Conservation (phyloP, 2,329 filamentous ascomycete species). For the Xylariaceae sp. region DNA sequence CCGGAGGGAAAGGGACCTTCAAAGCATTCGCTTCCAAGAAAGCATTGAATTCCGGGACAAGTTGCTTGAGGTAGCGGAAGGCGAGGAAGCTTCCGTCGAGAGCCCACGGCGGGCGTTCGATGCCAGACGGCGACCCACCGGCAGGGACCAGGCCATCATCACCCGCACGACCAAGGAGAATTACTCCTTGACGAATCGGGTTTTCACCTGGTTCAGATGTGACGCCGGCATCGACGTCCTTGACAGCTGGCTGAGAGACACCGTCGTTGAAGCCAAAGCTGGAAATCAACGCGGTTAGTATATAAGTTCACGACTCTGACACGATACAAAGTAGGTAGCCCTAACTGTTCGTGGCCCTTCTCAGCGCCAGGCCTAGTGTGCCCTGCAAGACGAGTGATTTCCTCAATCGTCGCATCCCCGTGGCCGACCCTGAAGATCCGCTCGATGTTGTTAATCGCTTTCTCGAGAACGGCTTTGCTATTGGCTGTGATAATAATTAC, state of each 20-base stretch:
- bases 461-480: conserved; percentile 25
- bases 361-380: conserved; percentile 34
- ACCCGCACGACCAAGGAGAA: conserved; percentile 37
- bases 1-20: neutral
- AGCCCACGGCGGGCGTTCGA: conserved; percentile 36
- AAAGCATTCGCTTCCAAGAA: conserved; percentile 32
- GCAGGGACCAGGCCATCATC: conserved; percentile 24
- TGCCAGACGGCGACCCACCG: neutral
- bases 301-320: neutral
- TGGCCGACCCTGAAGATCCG: conserved; percentile 27
- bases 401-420: conserved; percentile 26
- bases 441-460: conserved; percentile 31
- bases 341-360: conserved; percentile 38
- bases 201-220: conserved; percentile 22
- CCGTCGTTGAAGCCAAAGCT: conserved; percentile 43
- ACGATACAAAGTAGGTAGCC: neutral
- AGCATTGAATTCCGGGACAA: conserved; percentile 42
- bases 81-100: conserved; percentile 43
- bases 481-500: conserved; percentile 36
- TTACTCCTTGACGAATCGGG: conserved; percentile 34
- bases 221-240: conserved; percentile 29
- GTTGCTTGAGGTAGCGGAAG: conserved; percentile 42
- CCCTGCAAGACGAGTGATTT: conserved; percentile 33
- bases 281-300: neutral
- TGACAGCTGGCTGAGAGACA: conserved; percentile 39